phyloP scores from a whole-genome alignment of 139 green algal genomes.

The Chlorella sp. region DNA sequence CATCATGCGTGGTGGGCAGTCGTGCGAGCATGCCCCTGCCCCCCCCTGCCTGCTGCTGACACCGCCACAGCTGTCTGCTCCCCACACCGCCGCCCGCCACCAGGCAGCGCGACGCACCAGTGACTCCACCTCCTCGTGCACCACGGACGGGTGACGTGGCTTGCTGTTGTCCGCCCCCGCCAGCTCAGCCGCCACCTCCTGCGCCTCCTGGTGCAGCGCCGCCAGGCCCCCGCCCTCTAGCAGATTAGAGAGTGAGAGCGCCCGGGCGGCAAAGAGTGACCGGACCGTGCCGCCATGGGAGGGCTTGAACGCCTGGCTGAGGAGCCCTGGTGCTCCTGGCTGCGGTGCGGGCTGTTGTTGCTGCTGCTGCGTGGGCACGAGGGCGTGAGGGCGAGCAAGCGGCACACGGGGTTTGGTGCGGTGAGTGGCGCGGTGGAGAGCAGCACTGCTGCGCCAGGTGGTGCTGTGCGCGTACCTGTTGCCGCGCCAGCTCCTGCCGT shows the following conservation, averaged over 20 bases:
- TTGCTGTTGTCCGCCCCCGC: no score
- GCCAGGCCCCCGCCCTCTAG: conserved; percentile 9
- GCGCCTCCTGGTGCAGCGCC: neutral
- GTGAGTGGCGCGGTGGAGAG: no score
- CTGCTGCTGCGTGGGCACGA: neutral
- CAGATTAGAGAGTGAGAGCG: conserved; percentile 70
- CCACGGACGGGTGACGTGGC: no score
- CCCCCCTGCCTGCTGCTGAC: no score
- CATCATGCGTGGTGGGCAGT: no score
- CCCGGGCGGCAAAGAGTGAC: conserved; percentile 20
- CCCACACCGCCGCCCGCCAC: no score
- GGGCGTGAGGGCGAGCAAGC: neutral
- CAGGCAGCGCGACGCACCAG: no score
- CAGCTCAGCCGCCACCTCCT: neutral
- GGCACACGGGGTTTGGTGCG: no score
- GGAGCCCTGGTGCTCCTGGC: conserved; percentile 19
- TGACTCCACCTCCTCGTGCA: conserved; percentile 5
- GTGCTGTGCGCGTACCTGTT: neutral
- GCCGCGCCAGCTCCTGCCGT: neutral
- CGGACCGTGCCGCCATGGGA: neutral
- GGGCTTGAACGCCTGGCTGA: conserved; percentile 33
- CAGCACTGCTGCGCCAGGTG: no score
- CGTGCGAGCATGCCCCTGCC: no score
- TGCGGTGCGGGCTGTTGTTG: neutral
- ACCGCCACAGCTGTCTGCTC: no score